Evolutionary conservation across 169 alveolate species (phyloP).

Genomic region (Plasmodium adleri): DNA sequence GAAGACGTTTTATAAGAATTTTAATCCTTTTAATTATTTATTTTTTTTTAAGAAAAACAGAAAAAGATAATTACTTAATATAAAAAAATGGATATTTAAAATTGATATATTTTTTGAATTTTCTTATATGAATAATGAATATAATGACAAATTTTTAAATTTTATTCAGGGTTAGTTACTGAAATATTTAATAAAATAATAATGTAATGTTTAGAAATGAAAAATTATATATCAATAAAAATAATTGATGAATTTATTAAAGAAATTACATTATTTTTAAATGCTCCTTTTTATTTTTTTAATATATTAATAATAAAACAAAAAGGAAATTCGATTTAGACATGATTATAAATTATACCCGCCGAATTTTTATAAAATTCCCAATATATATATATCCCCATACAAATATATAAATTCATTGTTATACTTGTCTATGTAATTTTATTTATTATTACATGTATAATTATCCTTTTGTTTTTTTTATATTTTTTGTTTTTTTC

Average conservation of each 20-base stretch:
- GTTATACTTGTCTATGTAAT: constrained; percentile 42
- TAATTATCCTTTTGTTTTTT: constrained; percentile 62
- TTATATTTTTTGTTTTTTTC: constrained; percentile 51
- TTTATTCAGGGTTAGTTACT: constrained; percentile 41
- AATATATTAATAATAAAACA: constrained; percentile 26
- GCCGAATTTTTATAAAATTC: constrained; percentile 20
- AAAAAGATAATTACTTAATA: constrained; percentile 22
- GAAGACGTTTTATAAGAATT: constrained; percentile 15
- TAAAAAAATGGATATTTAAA: constrained; percentile 65
- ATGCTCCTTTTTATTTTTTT: constrained; percentile 64
- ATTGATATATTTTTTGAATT: constrained; percentile 38
- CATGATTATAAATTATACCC: constrained; percentile 27
- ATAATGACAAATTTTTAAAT: constrained; percentile 57
- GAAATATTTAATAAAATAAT: constrained; percentile 23
- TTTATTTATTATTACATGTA: constrained; percentile 57
- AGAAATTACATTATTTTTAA: constrained; percentile 58
- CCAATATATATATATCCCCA: constrained; percentile 38
- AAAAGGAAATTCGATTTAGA: constrained; percentile 21
- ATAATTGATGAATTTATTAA: constrained; percentile 51
- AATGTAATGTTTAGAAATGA: constrained; percentile 30
- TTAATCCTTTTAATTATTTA: constrained; percentile 12
- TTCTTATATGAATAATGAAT: constrained; percentile 49
- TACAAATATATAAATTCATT: constrained; percentile 37
- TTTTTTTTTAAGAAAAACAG: constrained; percentile 1
- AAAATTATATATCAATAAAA: constrained; percentile 52